Evolutionary conservation across 1,139 yeast species (phyloP).

Genomic region (Starmera stellimalicola): DNA sequence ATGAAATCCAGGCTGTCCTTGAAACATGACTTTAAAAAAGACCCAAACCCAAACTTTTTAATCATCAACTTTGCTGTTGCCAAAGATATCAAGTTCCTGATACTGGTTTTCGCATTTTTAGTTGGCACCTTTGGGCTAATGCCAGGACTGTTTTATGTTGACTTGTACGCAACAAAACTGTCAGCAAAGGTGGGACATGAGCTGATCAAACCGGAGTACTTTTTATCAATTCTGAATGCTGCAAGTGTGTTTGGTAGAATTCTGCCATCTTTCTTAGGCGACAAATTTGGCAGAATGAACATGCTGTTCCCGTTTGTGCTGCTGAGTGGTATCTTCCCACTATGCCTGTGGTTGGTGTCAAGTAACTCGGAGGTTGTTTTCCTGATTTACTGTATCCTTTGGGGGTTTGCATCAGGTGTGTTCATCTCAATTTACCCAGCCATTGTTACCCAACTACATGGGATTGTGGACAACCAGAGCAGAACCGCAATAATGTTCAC

Average conservation of each 20-base stretch:
- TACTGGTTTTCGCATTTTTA: conserved; percentile 23
- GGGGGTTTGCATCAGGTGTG: conserved; percentile 23
- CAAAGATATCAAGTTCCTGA: conserved; percentile 23
- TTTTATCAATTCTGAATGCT: conserved; percentile 38
- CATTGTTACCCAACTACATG: conserved; percentile 21
- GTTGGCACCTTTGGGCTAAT: conserved; percentile 28
- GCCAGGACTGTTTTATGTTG: conserved; percentile 30
- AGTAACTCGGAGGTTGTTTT: conserved; percentile 19
- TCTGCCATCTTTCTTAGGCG: conserved; percentile 37
- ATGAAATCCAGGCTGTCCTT: conserved; percentile 21
- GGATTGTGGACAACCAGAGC: conserved; percentile 18
- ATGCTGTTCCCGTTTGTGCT: conserved; percentile 27
- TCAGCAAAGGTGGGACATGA: conserved; percentile 28
- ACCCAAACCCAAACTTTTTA: conserved; percentile 14
- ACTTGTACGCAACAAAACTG: conserved; percentile 29
- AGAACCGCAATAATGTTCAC: conserved; percentile 19
- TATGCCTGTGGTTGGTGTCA: conserved; percentile 32
- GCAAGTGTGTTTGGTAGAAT: conserved; percentile 42
- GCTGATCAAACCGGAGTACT: conserved; percentile 3
- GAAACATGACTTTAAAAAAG: conserved; percentile 6
- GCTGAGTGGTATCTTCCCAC: conserved; percentile 29
- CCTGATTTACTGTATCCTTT: conserved; percentile 28
- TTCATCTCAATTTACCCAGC: conserved; percentile 23
- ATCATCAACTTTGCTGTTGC: conserved; percentile 21
- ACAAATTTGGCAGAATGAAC: conserved; percentile 36